Base-by-base conservation (phyloP, 495 filamentous ascomycete species). In the Penicillium robsamsonii region DNA sequence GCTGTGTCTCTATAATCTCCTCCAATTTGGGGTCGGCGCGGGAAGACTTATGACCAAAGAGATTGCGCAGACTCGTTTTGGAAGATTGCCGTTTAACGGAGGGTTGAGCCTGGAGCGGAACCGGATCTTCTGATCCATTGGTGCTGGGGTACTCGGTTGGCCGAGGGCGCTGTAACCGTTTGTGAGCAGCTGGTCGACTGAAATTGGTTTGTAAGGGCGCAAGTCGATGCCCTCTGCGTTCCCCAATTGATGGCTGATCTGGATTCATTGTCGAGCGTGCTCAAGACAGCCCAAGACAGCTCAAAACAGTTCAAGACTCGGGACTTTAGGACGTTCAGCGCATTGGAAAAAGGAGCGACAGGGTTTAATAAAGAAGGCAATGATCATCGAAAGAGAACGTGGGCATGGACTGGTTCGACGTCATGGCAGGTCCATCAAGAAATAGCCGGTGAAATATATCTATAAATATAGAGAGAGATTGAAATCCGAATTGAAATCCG, bases 191-290 rank as follows among this genome's bases (percentile, higher is more conserved):
- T 29, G 71, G 72, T 24, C 69, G 69, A 48, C 67, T 75, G 57
- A 77, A 75, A 50, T 73, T 75, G 47, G 74, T 77, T 53, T 74
- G 67, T 30, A 77, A 53, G 6, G 74, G 74, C 6, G 72, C 58
- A 5, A 77, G 56, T 24, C 46, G 66, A 43, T 70, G 74, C 9
- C 74, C 74, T 67, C 74, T 66, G 33, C 72, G 74, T 53, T 75
- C 72, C 54, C 67, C 67, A 52, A 76, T 63, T 22, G 71, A 73
- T 13, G 70, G 61, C 38, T 49, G 59, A 25, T 59, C 59, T 20
- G 50, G 50, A 38, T 65, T 58, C 52, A 68, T 44, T 35, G 56
- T 31, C 13, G 24, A 17, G 43, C 24, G 43, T 54, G 48, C 20
- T 43, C 41, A 43, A 12, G 20, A 43, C 18, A 22, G 49, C 25